A percentile compares a stretch with the other conserved stretches of the same genome.
These are phyloP conservation scores for Musa beccarii DNA, from an alignment of 176 grass and related monocot species.

Conservation along the genomic window DNA sequence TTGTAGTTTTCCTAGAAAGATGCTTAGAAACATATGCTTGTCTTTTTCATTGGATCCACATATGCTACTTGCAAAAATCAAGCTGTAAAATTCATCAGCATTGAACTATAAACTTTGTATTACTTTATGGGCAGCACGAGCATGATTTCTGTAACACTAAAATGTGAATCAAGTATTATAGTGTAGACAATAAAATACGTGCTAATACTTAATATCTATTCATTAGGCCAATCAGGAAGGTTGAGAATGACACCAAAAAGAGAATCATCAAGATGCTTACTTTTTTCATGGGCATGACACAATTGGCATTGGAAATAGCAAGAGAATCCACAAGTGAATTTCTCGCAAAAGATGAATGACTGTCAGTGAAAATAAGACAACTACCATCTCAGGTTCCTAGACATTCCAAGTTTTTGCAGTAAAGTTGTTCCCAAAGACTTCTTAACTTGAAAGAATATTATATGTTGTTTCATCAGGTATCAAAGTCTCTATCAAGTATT, in stretches of 20 bases:
- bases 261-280: neutral
- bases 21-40: no score
- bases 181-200: neutral
- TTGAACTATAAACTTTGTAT: neutral
- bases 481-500: slow-evolving; percentile 59
- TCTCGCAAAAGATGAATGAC: no score
- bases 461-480: slow-evolving; percentile 50
- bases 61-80: neutral
- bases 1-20: no score
- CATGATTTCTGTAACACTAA: neutral
- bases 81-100: neutral
- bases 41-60: no score
- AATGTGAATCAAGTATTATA: neutral
- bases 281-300: neutral
- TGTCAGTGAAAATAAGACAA: no score
- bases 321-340: no score
- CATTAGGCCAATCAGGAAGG: neutral
- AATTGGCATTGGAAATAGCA: neutral
- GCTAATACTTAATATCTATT: neutral
- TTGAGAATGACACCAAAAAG: neutral
- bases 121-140: neutral
- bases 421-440: slow-evolving; percentile 21
- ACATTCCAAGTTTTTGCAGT: slow-evolving; percentile 9
- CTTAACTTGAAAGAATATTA: slow-evolving; percentile 37
- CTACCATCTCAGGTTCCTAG: neutral